Percentiles rank a stretch among this genome's conserved stretches.
Conservation (phyloP, 768 basidiomycete genomes). For the Lentinula edodes region DNA sequence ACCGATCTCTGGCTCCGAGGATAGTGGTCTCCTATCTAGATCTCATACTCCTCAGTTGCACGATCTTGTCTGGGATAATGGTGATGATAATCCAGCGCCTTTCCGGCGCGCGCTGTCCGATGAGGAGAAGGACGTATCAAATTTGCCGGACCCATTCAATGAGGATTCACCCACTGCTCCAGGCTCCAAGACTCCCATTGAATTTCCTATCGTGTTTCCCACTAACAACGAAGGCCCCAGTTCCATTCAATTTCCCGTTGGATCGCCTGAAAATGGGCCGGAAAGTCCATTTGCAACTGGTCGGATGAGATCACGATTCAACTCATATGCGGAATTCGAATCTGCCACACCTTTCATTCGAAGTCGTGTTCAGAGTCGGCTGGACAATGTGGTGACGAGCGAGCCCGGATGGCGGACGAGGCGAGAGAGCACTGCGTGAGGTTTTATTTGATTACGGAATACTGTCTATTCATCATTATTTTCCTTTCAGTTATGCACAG, state of each 20-base stretch:
- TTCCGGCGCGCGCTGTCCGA: constrained; percentile 72
- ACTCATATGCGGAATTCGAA: constrained; percentile 71
- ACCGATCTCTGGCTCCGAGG: constrained; percentile 48
- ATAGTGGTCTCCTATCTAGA: constrained; percentile 44
- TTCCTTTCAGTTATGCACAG: constrained; percentile 60
- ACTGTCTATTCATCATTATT: constrained; percentile 5
- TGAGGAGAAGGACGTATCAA: constrained; percentile 61
- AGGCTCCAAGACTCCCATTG: constrained; percentile 47
- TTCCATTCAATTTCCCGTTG: constrained; percentile 76
- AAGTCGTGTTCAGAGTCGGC: constrained; percentile 76
- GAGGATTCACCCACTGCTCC: constrained; percentile 36
- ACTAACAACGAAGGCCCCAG: constrained; percentile 48
- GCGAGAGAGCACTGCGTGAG: constrained; percentile 87
- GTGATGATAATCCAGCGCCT: constrained; percentile 56
- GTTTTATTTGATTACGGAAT: constrained; percentile 10
- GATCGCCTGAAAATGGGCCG: constrained; percentile 64
- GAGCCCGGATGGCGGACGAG: constrained; percentile 85
- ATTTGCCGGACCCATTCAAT: constrained; percentile 34
- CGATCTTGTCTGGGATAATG: constrained; percentile 40
- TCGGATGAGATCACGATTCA: constrained; percentile 55
- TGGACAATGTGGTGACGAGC: constrained; percentile 47
- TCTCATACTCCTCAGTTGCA: constrained; percentile 41
- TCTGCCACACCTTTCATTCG: constrained; percentile 73
- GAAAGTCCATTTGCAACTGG: constrained; percentile 52
- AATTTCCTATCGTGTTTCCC: constrained; percentile 53